A percentile compares a stretch with the other conserved stretches of the same genome.
Evolutionary conservation across 2,329 filamentous ascomycete species (phyloP).

Genomic region (Leptographium lundbergii): DNA sequence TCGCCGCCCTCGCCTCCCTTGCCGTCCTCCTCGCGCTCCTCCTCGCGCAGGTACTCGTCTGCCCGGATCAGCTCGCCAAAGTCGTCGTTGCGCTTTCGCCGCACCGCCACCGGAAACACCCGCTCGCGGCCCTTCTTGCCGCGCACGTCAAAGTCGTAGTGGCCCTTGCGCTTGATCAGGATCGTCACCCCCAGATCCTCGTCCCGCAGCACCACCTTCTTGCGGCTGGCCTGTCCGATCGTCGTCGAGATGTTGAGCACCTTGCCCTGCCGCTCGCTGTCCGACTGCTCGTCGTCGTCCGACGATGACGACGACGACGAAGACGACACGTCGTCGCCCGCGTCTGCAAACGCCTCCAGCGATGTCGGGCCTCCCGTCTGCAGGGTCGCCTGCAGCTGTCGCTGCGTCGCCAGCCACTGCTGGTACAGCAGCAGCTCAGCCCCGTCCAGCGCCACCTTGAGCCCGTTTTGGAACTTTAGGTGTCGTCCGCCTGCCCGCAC

Average conservation of each 20-base stretch:
- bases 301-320: slow-evolving; percentile 70
- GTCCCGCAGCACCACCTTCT: slow-evolving; percentile 76
- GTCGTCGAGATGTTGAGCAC: slow-evolving; percentile 80
- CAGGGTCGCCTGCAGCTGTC: slow-evolving; percentile 72
- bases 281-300: slow-evolving; percentile 76
- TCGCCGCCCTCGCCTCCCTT: slow-evolving; percentile 34
- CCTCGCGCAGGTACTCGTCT: slow-evolving; percentile 85
- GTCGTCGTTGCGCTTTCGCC: slow-evolving; percentile 70
- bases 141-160: slow-evolving; percentile 88
- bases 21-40: slow-evolving; percentile 70
- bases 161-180: slow-evolving; percentile 71
- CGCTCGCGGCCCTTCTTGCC: slow-evolving; percentile 86
- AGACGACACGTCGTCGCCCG: slow-evolving; percentile 50
- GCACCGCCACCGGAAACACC: slow-evolving; percentile 77
- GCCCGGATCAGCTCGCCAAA: slow-evolving; percentile 90
- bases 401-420: slow-evolving; percentile 80
- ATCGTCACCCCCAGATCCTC: slow-evolving; percentile 89
- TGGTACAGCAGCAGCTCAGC: slow-evolving; percentile 75
- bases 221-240: slow-evolving; percentile 69
- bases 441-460: slow-evolving; percentile 54
- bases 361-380: slow-evolving; percentile 53
- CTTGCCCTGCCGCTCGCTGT: slow-evolving; percentile 81
- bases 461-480: slow-evolving; percentile 47
- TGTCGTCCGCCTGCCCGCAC: slow-evolving; percentile 52
- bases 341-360: slow-evolving; percentile 58